These are phyloP conservation scores for Apiospora aurea DNA, from an alignment of 2,329 filamentous ascomycete species.

Conservation along the genomic window DNA sequence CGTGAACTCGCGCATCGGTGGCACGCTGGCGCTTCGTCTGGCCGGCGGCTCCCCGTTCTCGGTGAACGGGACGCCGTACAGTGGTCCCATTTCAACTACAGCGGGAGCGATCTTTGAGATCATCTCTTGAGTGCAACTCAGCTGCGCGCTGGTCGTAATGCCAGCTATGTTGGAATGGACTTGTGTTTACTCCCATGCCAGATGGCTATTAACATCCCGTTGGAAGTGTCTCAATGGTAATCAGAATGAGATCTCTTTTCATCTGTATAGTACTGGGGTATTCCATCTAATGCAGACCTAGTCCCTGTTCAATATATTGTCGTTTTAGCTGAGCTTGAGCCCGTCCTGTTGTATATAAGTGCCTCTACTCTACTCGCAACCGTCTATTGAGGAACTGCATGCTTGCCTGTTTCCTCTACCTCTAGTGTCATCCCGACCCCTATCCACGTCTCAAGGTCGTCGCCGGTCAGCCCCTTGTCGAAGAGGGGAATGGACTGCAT, in stretches of 20 bases:
- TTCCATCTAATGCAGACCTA: neutral
- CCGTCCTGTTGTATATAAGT: neutral
- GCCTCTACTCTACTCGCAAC: neutral
- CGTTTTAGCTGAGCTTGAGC: neutral
- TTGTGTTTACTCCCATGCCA: neutral
- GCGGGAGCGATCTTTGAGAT: conserved; percentile 17
- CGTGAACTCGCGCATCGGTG: conserved; percentile 34
- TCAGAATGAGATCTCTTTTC: neutral
- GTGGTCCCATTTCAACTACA: conserved; percentile 29
- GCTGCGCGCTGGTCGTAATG: neutral
- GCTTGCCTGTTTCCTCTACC: conserved; percentile 55
- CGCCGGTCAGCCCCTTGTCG: conserved; percentile 39
- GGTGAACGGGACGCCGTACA: conserved; percentile 33
- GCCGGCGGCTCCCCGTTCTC: conserved; percentile 30
- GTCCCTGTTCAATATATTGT: neutral
- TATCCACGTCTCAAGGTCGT: conserved; percentile 49
- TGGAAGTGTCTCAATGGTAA: neutral
- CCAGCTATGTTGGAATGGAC: neutral
- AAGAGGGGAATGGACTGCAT: conserved; percentile 71
- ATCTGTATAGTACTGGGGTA: neutral
- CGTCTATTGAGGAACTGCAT: conserved; percentile 36
- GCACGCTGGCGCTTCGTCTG: conserved; percentile 32
- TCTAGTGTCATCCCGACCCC: conserved; percentile 64
- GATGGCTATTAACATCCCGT: neutral
- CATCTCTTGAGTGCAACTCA: neutral